Conservation (phyloP, 306 rosid genomes). For the Trifolium dubium region DNA sequence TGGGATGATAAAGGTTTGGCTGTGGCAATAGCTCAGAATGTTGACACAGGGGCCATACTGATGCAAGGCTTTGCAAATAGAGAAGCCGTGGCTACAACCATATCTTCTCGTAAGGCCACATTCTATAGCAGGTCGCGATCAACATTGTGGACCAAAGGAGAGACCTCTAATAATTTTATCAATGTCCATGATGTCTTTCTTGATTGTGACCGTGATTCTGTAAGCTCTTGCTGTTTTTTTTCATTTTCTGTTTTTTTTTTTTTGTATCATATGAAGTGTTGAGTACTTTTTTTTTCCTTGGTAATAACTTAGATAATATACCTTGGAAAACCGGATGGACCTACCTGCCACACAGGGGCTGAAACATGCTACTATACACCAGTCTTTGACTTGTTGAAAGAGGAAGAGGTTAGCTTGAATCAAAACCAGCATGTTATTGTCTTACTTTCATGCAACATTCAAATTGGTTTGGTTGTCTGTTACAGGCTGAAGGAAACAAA, state of each 20-base stretch:
- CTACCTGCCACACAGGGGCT: slow-evolving; percentile 90
- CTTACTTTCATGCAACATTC: not conserved
- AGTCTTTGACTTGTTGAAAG: slow-evolving; percentile 57
- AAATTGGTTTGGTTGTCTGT: slow-evolving; percentile 40
- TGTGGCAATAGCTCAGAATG: slow-evolving; percentile 89
- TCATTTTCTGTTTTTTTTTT: not conserved
- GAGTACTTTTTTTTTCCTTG: slow-evolving; percentile 3
- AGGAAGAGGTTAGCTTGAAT: slow-evolving; percentile 57
- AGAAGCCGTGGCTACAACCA: slow-evolving; percentile 66
- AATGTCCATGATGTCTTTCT: slow-evolving; percentile 75
- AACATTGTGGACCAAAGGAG: slow-evolving; percentile 88
- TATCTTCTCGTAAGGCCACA: slow-evolving; percentile 75
- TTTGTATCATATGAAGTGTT: slow-evolving; percentile 11
- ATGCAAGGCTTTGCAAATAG: slow-evolving; percentile 95
- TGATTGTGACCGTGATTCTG: slow-evolving; percentile 91
- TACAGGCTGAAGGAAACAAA: slow-evolving; percentile 56
- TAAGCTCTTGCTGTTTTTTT: slow-evolving; percentile 47
- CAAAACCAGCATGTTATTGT: slow-evolving; percentile 6
- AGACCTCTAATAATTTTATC: slow-evolving; percentile 91
- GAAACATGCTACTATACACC: slow-evolving; percentile 87
- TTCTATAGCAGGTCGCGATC: slow-evolving; percentile 91
- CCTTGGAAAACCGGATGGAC: slow-evolving; percentile 94
- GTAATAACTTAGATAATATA: slow-evolving; percentile 70
- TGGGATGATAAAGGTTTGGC: slow-evolving; percentile 91
- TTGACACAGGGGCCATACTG: slow-evolving; percentile 88